phyloP scores from a whole-genome alignment of 352 stramenopile genomes.

The Phytophthora agathidicida region DNA sequence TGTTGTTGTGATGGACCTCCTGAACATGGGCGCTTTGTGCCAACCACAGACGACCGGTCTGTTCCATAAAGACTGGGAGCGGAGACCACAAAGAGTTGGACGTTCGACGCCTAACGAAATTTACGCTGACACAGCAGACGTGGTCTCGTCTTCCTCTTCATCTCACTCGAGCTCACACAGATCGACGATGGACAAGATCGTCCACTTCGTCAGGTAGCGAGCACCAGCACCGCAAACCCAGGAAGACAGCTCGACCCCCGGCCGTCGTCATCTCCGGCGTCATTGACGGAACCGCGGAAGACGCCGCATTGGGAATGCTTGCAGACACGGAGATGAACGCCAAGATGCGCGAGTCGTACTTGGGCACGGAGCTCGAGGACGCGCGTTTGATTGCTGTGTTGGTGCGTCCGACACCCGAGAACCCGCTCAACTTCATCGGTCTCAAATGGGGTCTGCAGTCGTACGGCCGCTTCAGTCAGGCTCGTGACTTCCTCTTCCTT shows the following conservation, averaged over 20 bases:
- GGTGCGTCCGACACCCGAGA: constrained; percentile 24
- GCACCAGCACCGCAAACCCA: constrained; percentile 14
- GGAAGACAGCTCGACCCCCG: constrained; percentile 32
- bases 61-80: too few species aligned
- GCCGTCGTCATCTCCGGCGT: constrained; percentile 39
- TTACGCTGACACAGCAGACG: constrained; percentile 17
- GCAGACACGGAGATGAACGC: constrained; percentile 47
- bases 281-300: constrained; percentile 44
- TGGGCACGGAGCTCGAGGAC: constrained; percentile 44
- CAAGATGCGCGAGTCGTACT: constrained; percentile 44
- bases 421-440: constrained; percentile 49
- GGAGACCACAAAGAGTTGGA: too few species aligned
- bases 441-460: constrained; percentile 50
- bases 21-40: too few species aligned
- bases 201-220: constrained; percentile 20
- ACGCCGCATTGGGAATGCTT: constrained; percentile 44
- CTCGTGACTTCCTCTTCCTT: constrained; percentile 52
- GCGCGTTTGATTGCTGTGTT: constrained; percentile 43
- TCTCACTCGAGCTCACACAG: constrained; percentile 18
- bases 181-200: constrained; percentile 21
- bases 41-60: too few species aligned
- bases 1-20: constrained; percentile 18
- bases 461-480: constrained; percentile 41
- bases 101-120: too few species aligned
- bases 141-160: constrained; percentile 19